Conservation (phyloP, 129 eudicot genomes). For the Rutidosis leptorrhynchoides region DNA sequence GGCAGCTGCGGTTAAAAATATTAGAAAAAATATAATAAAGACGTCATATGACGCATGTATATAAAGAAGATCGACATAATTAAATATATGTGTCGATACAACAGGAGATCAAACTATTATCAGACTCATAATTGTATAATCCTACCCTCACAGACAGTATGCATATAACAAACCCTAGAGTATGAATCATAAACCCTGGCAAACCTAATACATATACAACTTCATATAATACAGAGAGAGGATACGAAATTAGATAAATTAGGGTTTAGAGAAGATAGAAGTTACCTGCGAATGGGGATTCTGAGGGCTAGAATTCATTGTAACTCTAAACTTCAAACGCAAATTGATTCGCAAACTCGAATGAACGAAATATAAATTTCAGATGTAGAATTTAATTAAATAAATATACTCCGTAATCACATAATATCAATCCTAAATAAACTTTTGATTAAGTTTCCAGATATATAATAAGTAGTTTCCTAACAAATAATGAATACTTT, state of each 20-base stretch:
- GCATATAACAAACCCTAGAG: neutral
- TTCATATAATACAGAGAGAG: neutral
- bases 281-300: constrained; percentile 65
- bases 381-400: too few species aligned
- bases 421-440: too few species aligned
- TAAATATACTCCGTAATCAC: too few species aligned
- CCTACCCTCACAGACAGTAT: neutral
- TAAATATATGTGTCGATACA: neutral
- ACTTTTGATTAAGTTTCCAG: too few species aligned
- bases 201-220: too few species aligned
- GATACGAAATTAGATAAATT: neutral
- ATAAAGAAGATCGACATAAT: neutral
- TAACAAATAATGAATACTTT: too few species aligned
- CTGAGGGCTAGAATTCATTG: constrained; percentile 61
- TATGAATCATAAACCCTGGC: constrained; percentile 21
- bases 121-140: neutral
- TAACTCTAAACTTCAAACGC: too few species aligned
- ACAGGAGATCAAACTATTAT: neutral
- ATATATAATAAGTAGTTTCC: too few species aligned
- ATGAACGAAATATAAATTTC: too few species aligned
- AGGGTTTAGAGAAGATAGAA: constrained; percentile 18
- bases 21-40: neutral
- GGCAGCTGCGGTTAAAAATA: constrained; percentile 51
- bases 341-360: too few species aligned
- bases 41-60: neutral